Evolutionary conservation across 768 basidiomycete species (phyloP).

Genomic region (Hericium erinaceus): DNA sequence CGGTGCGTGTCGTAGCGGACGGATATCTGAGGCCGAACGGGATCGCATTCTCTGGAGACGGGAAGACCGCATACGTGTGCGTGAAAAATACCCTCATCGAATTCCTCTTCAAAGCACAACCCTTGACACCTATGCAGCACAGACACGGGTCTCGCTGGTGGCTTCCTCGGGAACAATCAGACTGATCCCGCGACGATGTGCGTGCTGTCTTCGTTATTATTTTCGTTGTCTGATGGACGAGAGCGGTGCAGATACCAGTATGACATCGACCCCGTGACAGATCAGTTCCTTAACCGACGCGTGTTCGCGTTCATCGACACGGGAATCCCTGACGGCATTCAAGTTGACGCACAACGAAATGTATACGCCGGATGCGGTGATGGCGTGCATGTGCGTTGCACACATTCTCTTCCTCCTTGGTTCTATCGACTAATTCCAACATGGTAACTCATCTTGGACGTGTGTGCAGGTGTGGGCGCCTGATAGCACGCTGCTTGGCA

Average conservation of each 20-base stretch:
- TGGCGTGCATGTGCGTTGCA: conserved; percentile 34
- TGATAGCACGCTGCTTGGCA: conserved; percentile 51
- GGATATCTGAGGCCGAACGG: conserved; percentile 71
- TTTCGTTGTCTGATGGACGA: no score
- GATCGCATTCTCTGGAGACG: conserved; percentile 58
- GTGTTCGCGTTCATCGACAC: conserved; percentile 61
- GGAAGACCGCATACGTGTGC: conserved; percentile 56
- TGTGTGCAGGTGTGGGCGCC: conserved; percentile 34
- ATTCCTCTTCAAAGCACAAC: not conserved
- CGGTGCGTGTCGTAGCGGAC: conserved; percentile 65
- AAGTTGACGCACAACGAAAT: conserved; percentile 55
- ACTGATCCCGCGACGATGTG: conserved; percentile 63
- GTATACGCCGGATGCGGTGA: conserved; percentile 64
- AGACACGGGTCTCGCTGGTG: conserved; percentile 40
- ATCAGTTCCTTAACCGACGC: conserved; percentile 49
- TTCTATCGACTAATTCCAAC: no score
- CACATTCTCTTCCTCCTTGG: no score
- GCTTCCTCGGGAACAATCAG: conserved; percentile 39
- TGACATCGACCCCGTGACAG: conserved; percentile 49
- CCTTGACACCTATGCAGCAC: conserved; percentile 24
- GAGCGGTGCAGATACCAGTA: conserved; percentile 45
- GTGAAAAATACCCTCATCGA: conserved; percentile 12
- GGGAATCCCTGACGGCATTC: conserved; percentile 59
- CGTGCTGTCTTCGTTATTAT: conserved; percentile 15
- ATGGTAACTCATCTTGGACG: no score